phyloP scores from a whole-genome alignment of 2,329 filamentous ascomycete genomes.

The Phialocephala subalpina region DNA sequence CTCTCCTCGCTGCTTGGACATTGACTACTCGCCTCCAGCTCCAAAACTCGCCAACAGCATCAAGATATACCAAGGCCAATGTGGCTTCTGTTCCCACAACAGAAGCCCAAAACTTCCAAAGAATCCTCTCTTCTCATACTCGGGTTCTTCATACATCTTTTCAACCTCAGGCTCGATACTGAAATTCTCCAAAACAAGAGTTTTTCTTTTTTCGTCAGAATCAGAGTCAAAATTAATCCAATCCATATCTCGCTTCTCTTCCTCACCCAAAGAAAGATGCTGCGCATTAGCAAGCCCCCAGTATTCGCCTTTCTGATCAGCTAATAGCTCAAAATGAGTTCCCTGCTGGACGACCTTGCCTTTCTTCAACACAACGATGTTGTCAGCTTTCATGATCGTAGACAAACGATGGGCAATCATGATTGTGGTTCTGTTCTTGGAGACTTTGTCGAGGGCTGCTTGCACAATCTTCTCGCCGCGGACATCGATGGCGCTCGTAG shows the following conservation, averaged over 20 bases:
- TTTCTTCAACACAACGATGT: slow-evolving; percentile 78
- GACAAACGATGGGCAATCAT: slow-evolving; percentile 72
- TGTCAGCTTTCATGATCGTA: slow-evolving; percentile 79
- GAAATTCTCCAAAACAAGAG: slow-evolving; percentile 19
- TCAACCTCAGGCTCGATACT: slow-evolving; percentile 24
- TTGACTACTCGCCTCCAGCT: slow-evolving; percentile 24
- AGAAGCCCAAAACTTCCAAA: slow-evolving; percentile 60
- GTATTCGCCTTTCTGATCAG: slow-evolving; percentile 67
- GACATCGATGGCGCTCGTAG: slow-evolving; percentile 58
- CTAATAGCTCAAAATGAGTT: slow-evolving; percentile 75
- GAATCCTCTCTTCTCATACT: slow-evolving; percentile 50
- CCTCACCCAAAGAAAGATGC: slow-evolving; percentile 40
- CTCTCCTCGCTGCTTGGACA: slow-evolving; percentile 29
- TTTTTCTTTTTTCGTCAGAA: slow-evolving; percentile 9
- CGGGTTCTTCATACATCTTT: slow-evolving; percentile 29
- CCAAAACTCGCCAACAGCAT: slow-evolving; percentile 52
- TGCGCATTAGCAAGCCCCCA: slow-evolving; percentile 72
- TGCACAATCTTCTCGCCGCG: slow-evolving; percentile 58
- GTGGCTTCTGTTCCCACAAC: slow-evolving; percentile 61
- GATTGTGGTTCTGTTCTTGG: slow-evolving; percentile 65
- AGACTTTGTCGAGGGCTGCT: slow-evolving; percentile 59
- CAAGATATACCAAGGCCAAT: slow-evolving; percentile 59
- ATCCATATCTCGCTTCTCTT: slow-evolving; percentile 7
- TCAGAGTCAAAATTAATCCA: slow-evolving; percentile 21
- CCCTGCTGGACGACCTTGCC: slow-evolving; percentile 80